Conservation (phyloP, 495 filamentous ascomycete species). For the Xylaria scruposa region DNA sequence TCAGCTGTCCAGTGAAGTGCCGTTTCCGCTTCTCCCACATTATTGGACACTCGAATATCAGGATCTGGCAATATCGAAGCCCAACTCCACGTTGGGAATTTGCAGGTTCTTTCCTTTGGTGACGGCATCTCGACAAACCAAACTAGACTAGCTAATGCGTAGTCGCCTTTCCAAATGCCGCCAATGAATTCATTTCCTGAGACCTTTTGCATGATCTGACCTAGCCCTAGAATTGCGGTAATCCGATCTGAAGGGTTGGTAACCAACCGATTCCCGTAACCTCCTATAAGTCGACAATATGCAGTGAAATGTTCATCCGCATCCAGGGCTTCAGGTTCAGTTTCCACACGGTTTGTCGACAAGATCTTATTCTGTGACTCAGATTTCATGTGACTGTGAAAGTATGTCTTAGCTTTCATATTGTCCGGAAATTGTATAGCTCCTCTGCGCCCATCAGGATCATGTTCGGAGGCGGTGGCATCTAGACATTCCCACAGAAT, state of each 20-base stretch:
- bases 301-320: not conserved
- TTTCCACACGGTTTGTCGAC: not conserved
- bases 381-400: not conserved
- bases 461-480: not conserved
- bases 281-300: not conserved
- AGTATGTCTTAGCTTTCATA: not conserved
- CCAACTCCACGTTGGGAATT: not conserved
- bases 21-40: not conserved
- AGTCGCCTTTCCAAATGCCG: not conserved
- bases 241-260: slow-evolving; percentile 1
- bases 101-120: not conserved
- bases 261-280: not conserved
- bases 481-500: not conserved
- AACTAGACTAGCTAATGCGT: not conserved
- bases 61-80: not conserved
- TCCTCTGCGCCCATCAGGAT: not conserved
- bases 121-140: not conserved
- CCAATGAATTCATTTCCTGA: not conserved
- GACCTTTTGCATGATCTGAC: not conserved
- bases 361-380: not conserved
- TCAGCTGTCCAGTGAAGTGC: not conserved
- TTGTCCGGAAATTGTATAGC: not conserved
- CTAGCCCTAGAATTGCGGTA: not conserved
- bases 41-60: not conserved
- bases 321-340: not conserved